These are phyloP conservation scores for Xylaria digitata DNA, from an alignment of 2,329 filamentous ascomycete species.

Conservation along the genomic window DNA sequence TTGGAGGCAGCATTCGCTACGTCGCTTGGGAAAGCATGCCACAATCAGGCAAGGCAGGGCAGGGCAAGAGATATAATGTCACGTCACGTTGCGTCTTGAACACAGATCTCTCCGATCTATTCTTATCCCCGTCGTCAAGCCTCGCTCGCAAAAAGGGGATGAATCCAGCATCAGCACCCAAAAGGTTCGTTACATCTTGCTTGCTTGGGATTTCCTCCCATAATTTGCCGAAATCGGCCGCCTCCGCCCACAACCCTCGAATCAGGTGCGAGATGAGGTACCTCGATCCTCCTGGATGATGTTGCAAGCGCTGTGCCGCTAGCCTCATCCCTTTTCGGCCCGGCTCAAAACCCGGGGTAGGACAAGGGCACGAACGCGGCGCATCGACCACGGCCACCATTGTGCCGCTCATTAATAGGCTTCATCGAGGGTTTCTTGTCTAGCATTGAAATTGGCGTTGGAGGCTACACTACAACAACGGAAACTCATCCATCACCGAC, in stretches of 20 bases:
- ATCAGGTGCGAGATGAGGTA: constrained; percentile 14
- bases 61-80: constrained; percentile 7
- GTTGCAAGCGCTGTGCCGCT: constrained; percentile 32
- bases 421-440: constrained; percentile 17
- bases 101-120: constrained; percentile 14
- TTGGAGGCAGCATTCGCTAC: background rate
- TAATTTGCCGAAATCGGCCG: constrained; percentile 25
- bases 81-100: constrained; percentile 21
- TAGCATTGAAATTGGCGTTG: background rate
- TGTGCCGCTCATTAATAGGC: constrained; percentile 11
- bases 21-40: background rate
- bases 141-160: constrained; percentile 24
- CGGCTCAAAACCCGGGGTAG: constrained; percentile 44
- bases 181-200: constrained; percentile 34
- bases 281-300: constrained; percentile 26
- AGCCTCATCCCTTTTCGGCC: constrained; percentile 42
- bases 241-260: constrained; percentile 27
- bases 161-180: constrained; percentile 2
- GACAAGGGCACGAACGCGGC: constrained; percentile 38
- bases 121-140: constrained; percentile 17
- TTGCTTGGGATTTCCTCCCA: constrained; percentile 6
- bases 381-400: constrained; percentile 12
- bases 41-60: constrained; percentile 14
- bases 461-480: constrained; percentile 11
- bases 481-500: constrained; percentile 2